A percentile compares a stretch with the other conserved stretches of the same genome.
phyloP scores from a whole-genome alignment of 257 asterid species.

The Solanum clarkiae region DNA sequence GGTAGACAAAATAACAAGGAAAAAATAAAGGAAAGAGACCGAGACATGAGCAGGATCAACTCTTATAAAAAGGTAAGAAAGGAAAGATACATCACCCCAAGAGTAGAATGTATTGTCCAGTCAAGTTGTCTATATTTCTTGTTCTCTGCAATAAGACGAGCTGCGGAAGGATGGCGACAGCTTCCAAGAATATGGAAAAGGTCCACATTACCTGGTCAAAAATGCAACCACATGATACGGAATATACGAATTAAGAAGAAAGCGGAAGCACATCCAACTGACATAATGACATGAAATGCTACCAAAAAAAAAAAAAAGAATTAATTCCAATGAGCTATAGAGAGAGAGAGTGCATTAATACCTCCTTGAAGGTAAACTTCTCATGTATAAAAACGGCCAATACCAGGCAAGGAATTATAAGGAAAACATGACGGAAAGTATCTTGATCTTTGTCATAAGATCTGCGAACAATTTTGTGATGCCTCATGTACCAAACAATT shows the following conservation, averaged over 20 bases:
- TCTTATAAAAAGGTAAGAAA: neutral
- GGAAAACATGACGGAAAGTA: slow-evolving; percentile 69
- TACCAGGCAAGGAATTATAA: slow-evolving; percentile 56
- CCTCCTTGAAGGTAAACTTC: slow-evolving; percentile 67
- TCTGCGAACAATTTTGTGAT: slow-evolving; percentile 74
- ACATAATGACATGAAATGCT: neutral
- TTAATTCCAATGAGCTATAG: neutral
- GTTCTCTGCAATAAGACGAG: slow-evolving; percentile 78
- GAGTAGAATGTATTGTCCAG: slow-evolving; percentile 79
- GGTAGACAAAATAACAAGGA: neutral
- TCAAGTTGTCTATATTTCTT: slow-evolving; percentile 78
- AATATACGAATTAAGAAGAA: neutral
- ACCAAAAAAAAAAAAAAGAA: no score
- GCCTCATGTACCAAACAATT: slow-evolving; percentile 78
- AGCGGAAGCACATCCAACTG: neutral
- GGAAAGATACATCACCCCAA: slow-evolving; percentile 41
- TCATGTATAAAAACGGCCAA: slow-evolving; percentile 57
- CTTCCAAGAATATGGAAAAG: slow-evolving; percentile 74
- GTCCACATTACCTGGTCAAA: slow-evolving; percentile 61
- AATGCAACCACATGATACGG: neutral
- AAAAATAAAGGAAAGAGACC: neutral
- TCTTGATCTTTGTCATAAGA: slow-evolving; percentile 87
- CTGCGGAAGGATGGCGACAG: slow-evolving; percentile 88
- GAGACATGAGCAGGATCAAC: neutral
- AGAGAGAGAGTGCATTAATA: slow-evolving; percentile 5